Base-by-base conservation (phyloP, 2,329 filamentous ascomycete genomes). In the Apiospora pterosperma region DNA sequence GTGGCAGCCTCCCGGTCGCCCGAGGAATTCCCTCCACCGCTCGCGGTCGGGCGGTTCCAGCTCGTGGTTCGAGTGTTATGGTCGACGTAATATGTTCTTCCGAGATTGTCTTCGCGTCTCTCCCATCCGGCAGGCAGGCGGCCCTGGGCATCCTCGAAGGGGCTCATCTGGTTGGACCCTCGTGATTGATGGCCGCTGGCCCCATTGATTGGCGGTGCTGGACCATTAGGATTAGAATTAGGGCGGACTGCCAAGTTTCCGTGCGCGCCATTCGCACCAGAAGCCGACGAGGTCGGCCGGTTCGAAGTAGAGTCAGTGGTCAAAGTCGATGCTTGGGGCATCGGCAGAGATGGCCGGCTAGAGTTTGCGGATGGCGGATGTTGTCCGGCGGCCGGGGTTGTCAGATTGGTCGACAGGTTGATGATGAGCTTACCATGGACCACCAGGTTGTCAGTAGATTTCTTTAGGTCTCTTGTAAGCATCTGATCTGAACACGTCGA, bases 341-440 rank as follows among this genome's bases (percentile, higher is more conserved):
- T 73, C 39, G 78, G 77, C 28, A 85, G 74, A 1, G 80, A 79
- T 10, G 83, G 82, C 59, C 83, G 79, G 69, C 77, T 81, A 23
- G 80, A 78, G 36, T 80, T 81, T 38, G 81, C 73, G 2, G 72
- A 71, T 8, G 74, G 69, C n/a, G 73, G 67, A 4, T 67, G 63
- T 63, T 76, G 73, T 23, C 76, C 73, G 25, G 88, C 87, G 67
- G 90, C 86, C 7, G 93, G 92, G 19, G 87, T 80, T 52, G 86
- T 83, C 23, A 98, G 85, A 76, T 99, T 97, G 62, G 95, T 97
- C 12, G 95, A 97, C 14, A 99, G 83, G 76, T 97, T 98, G 68
- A 99, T 88, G 72, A 99, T 99, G 63, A 99, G 87, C 80, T 98
- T 98, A 68, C 96, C 96, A 76, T 99, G 94, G 38, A 99, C 96